These are phyloP conservation scores for Elongisporangium undulatum DNA, from an alignment of 352 stramenopile species.

Conservation along the genomic window DNA sequence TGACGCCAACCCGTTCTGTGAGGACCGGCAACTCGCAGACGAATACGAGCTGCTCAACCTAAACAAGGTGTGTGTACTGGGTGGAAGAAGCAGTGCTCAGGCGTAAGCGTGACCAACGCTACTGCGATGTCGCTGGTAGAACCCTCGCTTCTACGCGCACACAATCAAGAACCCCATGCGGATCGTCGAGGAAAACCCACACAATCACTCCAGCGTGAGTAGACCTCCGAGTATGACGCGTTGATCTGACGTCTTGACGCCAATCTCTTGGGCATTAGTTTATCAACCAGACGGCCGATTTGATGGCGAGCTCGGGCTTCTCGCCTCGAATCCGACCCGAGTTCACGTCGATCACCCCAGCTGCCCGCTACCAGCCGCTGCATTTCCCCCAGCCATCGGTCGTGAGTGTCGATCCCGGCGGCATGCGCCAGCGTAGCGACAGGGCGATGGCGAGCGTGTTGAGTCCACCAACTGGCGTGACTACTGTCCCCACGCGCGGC, in stretches of 20 bases:
- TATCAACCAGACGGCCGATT: slow-evolving; percentile 56
- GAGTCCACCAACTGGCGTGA: background rate
- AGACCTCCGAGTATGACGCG: no score
- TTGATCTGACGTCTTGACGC: slow-evolving; percentile 3
- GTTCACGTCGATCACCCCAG: slow-evolving; percentile 33
- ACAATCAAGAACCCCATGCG: slow-evolving; percentile 37
- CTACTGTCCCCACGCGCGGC: slow-evolving; percentile 2
- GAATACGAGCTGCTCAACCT: slow-evolving; percentile 67
- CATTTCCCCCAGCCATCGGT: slow-evolving; percentile 40
- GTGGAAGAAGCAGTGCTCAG: background rate
- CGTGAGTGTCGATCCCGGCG: slow-evolving; percentile 42
- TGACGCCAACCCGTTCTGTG: slow-evolving; percentile 70
- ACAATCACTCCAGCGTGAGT: slow-evolving; percentile 72
- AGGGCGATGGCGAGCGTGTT: background rate
- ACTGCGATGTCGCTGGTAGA: slow-evolving; percentile 19
- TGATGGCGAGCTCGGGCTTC: slow-evolving; percentile 50
- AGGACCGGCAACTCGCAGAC: slow-evolving; percentile 70
- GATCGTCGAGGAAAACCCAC: slow-evolving; percentile 45
- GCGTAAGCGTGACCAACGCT: background rate
- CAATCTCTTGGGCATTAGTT: slow-evolving; percentile 31
- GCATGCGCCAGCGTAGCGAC: slow-evolving; percentile 19
- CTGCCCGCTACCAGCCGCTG: slow-evolving; percentile 34
- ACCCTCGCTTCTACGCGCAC: slow-evolving; percentile 65
- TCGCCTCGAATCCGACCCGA: slow-evolving; percentile 42
- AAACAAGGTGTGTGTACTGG: slow-evolving; percentile 53